phyloP scores from a whole-genome alignment of 2,329 filamentous ascomycete species.

The Ascochyta clinopodiicola region DNA sequence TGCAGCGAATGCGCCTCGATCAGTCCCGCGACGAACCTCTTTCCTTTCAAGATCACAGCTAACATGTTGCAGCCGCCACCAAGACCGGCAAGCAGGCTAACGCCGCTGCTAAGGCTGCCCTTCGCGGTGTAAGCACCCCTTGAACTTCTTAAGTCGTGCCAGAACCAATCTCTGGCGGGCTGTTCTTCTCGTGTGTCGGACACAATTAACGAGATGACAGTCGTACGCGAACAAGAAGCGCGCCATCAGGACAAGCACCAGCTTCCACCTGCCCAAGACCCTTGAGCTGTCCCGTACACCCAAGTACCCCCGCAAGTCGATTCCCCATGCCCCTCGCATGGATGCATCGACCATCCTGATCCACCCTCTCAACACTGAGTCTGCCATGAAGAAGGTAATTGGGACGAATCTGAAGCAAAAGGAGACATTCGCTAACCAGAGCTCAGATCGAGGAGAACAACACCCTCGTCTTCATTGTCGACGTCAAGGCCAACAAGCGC shows the following conservation, averaged over 20 bases:
- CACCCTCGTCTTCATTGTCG: conserved; percentile 97
- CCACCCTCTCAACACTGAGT: conserved; percentile 98
- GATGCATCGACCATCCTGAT: conserved; percentile 98
- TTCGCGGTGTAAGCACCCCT: conserved; percentile 80
- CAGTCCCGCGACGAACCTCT: conserved; percentile 8
- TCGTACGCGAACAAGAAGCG: conserved; percentile 82
- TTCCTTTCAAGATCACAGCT: conserved; percentile 25
- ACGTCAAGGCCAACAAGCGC: conserved; percentile 93
- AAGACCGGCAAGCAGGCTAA: conserved; percentile 81
- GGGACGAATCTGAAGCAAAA: neutral
- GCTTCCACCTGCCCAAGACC: conserved; percentile 98
- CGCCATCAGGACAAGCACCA: conserved; percentile 89
- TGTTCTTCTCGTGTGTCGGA: conserved; percentile 51
- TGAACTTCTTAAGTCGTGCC: conserved; percentile 55
- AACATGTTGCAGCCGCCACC: conserved; percentile 53
- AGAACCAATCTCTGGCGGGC: conserved; percentile 61
- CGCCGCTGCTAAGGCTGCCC: conserved; percentile 92
- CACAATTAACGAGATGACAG: conserved; percentile 57
- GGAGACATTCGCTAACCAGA: neutral
- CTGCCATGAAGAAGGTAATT: conserved; percentile 89
- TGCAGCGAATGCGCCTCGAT: conserved; percentile 32
- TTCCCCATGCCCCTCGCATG: conserved; percentile 86
- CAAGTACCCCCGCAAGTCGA: conserved; percentile 96
- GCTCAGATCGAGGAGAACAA: conserved; percentile 96
- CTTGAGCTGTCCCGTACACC: conserved; percentile 86